These are phyloP conservation scores for Phytophthora chlamydospora DNA, from an alignment of 352 stramenopile genomes.

Conservation along the genomic window DNA sequence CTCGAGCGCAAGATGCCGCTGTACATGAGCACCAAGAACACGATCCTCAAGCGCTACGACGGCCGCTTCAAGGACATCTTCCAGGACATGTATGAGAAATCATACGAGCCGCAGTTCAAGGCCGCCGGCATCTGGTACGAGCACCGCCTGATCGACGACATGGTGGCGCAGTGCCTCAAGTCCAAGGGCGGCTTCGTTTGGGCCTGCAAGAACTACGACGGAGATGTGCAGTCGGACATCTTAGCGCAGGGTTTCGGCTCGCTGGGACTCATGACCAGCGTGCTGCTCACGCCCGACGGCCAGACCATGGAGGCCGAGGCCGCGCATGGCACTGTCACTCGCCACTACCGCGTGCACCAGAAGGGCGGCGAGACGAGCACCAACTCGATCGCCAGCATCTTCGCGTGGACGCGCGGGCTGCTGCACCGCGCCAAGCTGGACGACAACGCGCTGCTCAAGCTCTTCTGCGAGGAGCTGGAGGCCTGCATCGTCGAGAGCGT, in stretches of 20 bases:
- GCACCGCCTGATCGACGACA: slow-evolving; percentile 91
- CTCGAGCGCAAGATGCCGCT: slow-evolving; percentile 72
- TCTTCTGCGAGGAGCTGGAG: slow-evolving; percentile 77
- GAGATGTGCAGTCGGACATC: slow-evolving; percentile 91
- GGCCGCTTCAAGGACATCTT: slow-evolving; percentile 92
- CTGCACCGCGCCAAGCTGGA: slow-evolving; percentile 82
- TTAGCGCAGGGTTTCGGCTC: slow-evolving; percentile 89
- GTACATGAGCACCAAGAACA: slow-evolving; percentile 93
- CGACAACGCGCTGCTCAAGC: slow-evolving; percentile 67
- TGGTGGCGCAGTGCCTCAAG: slow-evolving; percentile 91
- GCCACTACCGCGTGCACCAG: slow-evolving; percentile 89
- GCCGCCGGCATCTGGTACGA: slow-evolving; percentile 81
- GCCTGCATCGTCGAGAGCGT: slow-evolving; percentile 68
- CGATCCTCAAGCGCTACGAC: slow-evolving; percentile 90
- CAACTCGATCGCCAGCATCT: slow-evolving; percentile 87
- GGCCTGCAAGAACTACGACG: slow-evolving; percentile 93
- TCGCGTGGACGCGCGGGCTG: slow-evolving; percentile 84
- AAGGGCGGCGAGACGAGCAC: slow-evolving; percentile 88
- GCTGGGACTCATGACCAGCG: slow-evolving; percentile 89
- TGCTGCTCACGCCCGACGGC: slow-evolving; percentile 83
- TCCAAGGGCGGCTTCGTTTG: slow-evolving; percentile 90
- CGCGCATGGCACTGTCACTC: slow-evolving; percentile 89
- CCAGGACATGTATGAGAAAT: slow-evolving; percentile 81
- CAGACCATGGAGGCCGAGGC: slow-evolving; percentile 90
- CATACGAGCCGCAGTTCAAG: slow-evolving; percentile 81